Evolutionary conservation across 345 rosid genomes (phyloP).

Genomic region (Boechera stricta): DNA sequence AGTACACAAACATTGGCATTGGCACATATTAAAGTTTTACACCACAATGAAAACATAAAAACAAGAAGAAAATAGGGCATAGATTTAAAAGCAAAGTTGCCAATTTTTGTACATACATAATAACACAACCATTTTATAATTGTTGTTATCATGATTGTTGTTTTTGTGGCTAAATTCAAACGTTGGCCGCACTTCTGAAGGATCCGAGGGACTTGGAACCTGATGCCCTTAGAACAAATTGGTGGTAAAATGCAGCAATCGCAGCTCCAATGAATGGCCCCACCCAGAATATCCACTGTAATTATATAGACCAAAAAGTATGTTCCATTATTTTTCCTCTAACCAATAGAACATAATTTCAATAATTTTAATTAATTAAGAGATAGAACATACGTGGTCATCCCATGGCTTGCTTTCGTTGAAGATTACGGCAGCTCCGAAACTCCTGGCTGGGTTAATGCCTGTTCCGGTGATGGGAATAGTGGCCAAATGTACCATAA

Average conservation of each 20-base stretch:
- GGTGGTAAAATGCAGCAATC: slow-evolving; percentile 67
- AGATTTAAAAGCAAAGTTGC: slow-evolving; percentile 25
- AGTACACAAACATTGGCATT: slow-evolving; percentile 28
- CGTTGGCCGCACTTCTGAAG: slow-evolving; percentile 73
- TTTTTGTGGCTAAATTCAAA: slow-evolving; percentile 37
- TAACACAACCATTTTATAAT: slow-evolving; percentile 32
- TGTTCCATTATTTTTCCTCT: not conserved
- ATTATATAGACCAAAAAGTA: not conserved
- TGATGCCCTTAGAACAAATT: slow-evolving; percentile 70
- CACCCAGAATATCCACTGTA: slow-evolving; percentile 79
- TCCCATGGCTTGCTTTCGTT: slow-evolving; percentile 84
- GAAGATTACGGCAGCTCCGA: slow-evolving; percentile 90
- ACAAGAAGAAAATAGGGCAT: slow-evolving; percentile 16
- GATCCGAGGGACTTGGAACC: slow-evolving; percentile 86
- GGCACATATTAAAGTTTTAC: slow-evolving; percentile 28
- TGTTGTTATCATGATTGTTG: slow-evolving; percentile 15
- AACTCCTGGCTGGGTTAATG: slow-evolving; percentile 95
- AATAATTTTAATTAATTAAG: not conserved
- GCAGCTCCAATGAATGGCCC: slow-evolving; percentile 78
- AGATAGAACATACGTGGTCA: slow-evolving; percentile 63
- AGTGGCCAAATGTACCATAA: slow-evolving; percentile 94
- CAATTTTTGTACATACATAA: slow-evolving; percentile 30
- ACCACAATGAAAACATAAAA: slow-evolving; percentile 9
- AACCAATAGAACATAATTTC: not conserved
- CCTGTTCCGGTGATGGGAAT: slow-evolving; percentile 94